Evolutionary conservation across 495 filamentous ascomycete genomes (phyloP), one percentile per base, ranked within the genome.

Genomic region (Lasiosphaeriaceae sp.): DNA sequence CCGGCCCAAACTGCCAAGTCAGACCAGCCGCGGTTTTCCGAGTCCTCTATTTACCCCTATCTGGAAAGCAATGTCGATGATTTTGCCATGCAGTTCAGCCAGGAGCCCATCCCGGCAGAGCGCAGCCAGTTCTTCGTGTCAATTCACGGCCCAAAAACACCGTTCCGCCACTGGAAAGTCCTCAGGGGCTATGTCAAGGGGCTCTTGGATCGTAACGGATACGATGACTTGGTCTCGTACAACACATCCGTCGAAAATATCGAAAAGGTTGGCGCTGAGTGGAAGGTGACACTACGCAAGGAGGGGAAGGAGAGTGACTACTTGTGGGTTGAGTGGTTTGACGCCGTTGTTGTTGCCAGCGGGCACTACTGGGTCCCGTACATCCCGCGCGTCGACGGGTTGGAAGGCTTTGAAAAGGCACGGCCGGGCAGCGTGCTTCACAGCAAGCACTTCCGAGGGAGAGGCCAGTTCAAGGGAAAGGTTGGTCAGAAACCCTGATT

Each of bases 311-410:
- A 61, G 19, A 64, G 56, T 16, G 72, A 76, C 52, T 69, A 69
- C 26, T 76, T 71, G 72, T 74, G 71, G 68, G 44, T 50, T 11
- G 64, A 66, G 41, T 66, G 52, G 47, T 92, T 84, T 65, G 89
- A 93, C 71, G 88, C 86, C 4, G 80, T 92, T 4, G 78, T 90
- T 1, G 81, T 89, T 21, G 88, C 88, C 14, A 87, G 72, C 58
- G 89, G 89, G 0, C 87, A 92, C 64, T 90, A 83, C 66, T 80
- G 75, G 61, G 82, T 88, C 1, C 87, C 88, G 3, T 83, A 78
- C 61, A 68, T 90, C 17, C 89, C 89, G 0, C 67, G 77, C 29
- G 82, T 48, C 82, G 84, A 85, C 66, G 86, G 69, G 3, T 9
- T 70, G 9, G 60, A 69, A 31, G 57, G 59, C 8, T 83, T 85